Evolutionary conservation across 495 filamentous ascomycete species (phyloP).

Genomic region (Podospora appendiculata): DNA sequence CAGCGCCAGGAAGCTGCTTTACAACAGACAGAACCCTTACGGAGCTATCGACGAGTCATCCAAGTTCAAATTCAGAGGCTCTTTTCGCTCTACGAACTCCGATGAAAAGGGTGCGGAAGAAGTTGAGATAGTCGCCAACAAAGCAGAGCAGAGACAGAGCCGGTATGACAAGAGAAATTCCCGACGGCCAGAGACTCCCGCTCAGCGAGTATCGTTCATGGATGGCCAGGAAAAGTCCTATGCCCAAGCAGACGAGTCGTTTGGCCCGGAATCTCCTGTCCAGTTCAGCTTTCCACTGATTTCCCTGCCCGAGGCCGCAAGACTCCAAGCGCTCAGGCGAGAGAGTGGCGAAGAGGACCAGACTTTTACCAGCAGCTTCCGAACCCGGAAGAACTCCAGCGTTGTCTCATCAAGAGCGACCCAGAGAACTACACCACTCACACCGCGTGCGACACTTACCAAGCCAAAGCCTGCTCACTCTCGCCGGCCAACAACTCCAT

Average conservation of each 20-base stretch:
- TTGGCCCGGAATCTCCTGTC: conserved; percentile 5
- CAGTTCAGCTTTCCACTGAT: conserved; percentile 21
- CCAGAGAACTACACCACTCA: conserved; percentile 11
- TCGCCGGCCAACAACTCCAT: conserved; percentile 4
- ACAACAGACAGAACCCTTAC: conserved; percentile 5
- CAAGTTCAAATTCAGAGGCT: conserved; percentile 3
- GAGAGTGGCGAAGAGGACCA: conserved; percentile 14
- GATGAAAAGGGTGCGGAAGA: background rate
- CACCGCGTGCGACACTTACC: conserved; percentile 3
- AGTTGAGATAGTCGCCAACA: background rate
- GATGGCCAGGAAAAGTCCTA: background rate
- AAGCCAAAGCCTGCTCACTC: conserved; percentile 10
- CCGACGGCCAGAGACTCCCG: background rate
- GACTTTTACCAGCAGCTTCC: conserved; percentile 7
- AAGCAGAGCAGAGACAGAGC: background rate
- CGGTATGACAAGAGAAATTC: background rate
- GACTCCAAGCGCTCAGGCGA: conserved; percentile 9
- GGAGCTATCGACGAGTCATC: background rate
- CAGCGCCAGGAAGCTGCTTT: conserved; percentile 2
- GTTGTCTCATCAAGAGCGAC: conserved; percentile 10
- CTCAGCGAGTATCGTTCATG: background rate
- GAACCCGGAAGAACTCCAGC: conserved; percentile 15
- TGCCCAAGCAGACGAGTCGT: background rate
- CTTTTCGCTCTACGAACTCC: conserved; percentile 2
- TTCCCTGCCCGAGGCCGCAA: conserved; percentile 16